Conservation (phyloP, 1,139 yeast species). For the Suhomyces bolitotheri region DNA sequence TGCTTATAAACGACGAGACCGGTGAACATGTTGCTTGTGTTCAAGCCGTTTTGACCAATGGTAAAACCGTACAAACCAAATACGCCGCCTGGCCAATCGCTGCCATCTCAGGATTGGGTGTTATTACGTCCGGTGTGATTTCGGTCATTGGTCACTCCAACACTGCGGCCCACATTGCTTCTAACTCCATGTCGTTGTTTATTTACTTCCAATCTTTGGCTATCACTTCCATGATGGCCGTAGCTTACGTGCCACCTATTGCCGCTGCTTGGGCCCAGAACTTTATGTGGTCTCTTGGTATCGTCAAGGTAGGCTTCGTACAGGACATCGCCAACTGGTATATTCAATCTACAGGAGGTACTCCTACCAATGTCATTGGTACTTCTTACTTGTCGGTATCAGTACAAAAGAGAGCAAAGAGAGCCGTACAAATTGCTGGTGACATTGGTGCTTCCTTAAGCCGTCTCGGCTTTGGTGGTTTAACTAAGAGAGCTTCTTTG, state of each 20-base stretch:
- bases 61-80: conserved; percentile 90
- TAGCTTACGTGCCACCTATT: conserved; percentile 87
- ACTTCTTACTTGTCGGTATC: conserved; percentile 65
- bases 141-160: conserved; percentile 87
- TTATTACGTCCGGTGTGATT: conserved; percentile 81
- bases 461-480: conserved; percentile 19
- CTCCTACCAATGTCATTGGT: conserved; percentile 69
- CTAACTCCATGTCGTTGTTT: conserved; percentile 89
- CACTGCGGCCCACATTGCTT: conserved; percentile 96
- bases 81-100: conserved; percentile 98
- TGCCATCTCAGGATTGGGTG: conserved; percentile 83
- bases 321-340: conserved; percentile 92
- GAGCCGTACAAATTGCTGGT: conserved; percentile 23
- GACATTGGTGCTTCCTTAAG: conserved; percentile 15
- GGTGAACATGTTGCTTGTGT: conserved; percentile 78
- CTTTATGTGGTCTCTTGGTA: conserved; percentile 95
- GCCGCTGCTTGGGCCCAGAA: conserved; percentile 99
- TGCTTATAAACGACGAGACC: conserved; percentile 54
- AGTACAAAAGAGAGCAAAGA: conserved; percentile 61
- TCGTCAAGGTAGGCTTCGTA: conserved; percentile 76
- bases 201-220: conserved; percentile 94
- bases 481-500: conserved; percentile 34
- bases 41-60: conserved; percentile 82
- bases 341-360: conserved; percentile 94
- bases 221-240: conserved; percentile 95